A percentile compares a stretch with the other conserved stretches of the same genome.
These are phyloP conservation scores for Heliamphora exappendiculata DNA, from an alignment of 148 eudicot species.

Conservation along the genomic window DNA sequence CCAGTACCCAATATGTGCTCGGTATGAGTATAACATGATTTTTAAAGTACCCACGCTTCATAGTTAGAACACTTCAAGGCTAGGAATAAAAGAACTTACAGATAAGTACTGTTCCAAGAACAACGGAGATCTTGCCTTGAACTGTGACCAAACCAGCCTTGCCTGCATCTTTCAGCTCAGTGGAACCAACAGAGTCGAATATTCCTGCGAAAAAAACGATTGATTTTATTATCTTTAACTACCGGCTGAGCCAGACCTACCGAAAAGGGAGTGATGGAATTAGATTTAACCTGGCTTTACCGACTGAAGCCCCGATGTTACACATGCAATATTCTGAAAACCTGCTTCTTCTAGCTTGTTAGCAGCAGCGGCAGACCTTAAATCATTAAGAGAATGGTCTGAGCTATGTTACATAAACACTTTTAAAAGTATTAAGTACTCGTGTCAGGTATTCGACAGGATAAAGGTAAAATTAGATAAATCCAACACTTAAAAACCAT, in stretches of 20 bases:
- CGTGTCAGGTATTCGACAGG: no score
- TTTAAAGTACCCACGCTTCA: neutral
- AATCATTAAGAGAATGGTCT: no score
- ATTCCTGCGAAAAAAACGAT: slow-evolving; percentile 41
- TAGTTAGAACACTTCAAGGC: neutral
- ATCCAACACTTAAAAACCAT: no score
- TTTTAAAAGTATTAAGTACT: no score
- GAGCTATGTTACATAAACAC: no score
- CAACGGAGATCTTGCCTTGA: slow-evolving; percentile 91
- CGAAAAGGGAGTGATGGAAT: neutral
- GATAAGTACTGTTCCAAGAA: slow-evolving; percentile 84
- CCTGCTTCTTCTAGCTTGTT: slow-evolving; percentile 69
- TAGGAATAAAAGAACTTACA: slow-evolving; percentile 38
- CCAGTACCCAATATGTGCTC: no score
- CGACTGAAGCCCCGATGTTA: slow-evolving; percentile 87
- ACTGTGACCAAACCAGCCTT: slow-evolving; percentile 80
- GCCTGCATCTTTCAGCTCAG: slow-evolving; percentile 85
- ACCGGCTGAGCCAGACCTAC: neutral
- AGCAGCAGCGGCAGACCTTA: slow-evolving; percentile 85
- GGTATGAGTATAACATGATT: neutral
- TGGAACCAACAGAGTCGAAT: slow-evolving; percentile 76
- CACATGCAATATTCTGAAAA: slow-evolving; percentile 71
- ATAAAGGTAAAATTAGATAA: no score
- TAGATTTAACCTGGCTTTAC: slow-evolving; percentile 61
- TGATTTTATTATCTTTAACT: neutral